Conservation (phyloP, 2,329 filamentous ascomycete genomes). For the Colletotrichum sp. region DNA sequence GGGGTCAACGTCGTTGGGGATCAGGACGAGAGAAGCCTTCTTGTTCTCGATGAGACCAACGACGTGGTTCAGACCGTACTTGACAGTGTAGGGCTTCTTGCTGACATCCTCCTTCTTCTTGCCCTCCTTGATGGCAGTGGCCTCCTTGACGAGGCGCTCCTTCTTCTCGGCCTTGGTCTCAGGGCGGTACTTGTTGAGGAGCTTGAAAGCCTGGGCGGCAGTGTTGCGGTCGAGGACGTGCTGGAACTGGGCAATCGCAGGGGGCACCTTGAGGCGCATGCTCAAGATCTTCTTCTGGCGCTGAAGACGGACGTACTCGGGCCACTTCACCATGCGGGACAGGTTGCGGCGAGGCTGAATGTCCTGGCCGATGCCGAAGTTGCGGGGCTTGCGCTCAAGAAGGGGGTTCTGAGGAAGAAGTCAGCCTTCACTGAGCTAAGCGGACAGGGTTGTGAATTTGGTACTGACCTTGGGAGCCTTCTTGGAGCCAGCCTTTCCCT, state of each 20-base stretch:
- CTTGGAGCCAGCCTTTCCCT: constrained; percentile 90
- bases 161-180: constrained; percentile 99
- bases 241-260: constrained; percentile 96
- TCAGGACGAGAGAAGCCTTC: constrained; percentile 98
- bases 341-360: constrained; percentile 97
- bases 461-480: constrained; percentile 92
- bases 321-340: constrained; percentile 99
- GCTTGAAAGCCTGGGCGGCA: constrained; percentile 96
- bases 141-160: constrained; percentile 98
- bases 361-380: constrained; percentile 99
- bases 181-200: constrained; percentile 99
- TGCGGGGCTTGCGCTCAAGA: constrained; percentile 95
- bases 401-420: constrained; percentile 81
- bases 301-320: constrained; percentile 98
- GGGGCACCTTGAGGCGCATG: constrained; percentile 98
- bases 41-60: constrained; percentile 98
- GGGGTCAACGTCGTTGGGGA: constrained; percentile 99
- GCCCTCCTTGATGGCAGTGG: constrained; percentile 95
- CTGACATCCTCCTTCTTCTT: constrained; percentile 99
- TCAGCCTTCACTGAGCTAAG: constrained; percentile 24
- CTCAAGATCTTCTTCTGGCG: constrained; percentile 94
- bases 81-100: constrained; percentile 99
- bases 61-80: constrained; percentile 99
- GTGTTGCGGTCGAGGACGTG: constrained; percentile 96
- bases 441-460: background rate